These are phyloP conservation scores for Scedosporium minutisporum DNA, from an alignment of 2,329 filamentous ascomycete species.

Conservation along the genomic window DNA sequence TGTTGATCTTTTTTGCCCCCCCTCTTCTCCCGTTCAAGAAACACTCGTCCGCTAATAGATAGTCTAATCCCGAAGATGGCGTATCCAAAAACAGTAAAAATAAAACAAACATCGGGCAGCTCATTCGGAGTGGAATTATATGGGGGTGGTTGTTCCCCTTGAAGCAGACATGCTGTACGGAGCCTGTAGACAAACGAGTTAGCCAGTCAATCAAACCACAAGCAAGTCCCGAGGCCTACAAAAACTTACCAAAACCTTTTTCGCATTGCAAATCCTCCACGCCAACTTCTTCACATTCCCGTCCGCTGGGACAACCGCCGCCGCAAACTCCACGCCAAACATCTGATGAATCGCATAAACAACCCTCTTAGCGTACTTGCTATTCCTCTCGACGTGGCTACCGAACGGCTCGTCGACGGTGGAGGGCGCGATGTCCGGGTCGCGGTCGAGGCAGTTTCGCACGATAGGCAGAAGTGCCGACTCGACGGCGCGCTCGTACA, in stretches of 20 bases:
- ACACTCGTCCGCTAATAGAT: too few relatives aligned
- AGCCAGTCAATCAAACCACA: conserved; percentile 5
- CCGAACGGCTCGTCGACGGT: conserved; percentile 76
- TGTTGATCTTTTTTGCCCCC: too few relatives aligned
- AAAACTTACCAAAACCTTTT: conserved; percentile 74
- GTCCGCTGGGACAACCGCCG: conserved; percentile 85
- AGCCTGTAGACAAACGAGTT: conserved; percentile 35
- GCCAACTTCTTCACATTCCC: conserved; percentile 83
- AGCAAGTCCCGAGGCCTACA: neutral
- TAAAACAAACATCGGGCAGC: neutral
- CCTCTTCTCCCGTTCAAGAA: too few relatives aligned
- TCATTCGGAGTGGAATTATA: neutral
- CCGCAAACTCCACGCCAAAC: conserved; percentile 94
- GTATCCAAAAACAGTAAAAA: neutral
- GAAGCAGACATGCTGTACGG: conserved; percentile 64
- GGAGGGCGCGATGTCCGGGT: conserved; percentile 81
- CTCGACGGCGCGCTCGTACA: conserved; percentile 64
- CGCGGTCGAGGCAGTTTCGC: conserved; percentile 84
- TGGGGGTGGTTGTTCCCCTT: conserved; percentile 51
- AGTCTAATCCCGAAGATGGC: neutral
- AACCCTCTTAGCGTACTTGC: conserved; percentile 80
- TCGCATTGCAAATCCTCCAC: conserved; percentile 92
- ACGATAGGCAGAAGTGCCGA: conserved; percentile 70
- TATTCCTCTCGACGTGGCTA: conserved; percentile 71
- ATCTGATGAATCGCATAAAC: conserved; percentile 93